phyloP scores from a whole-genome alignment of 805 yeast species.

The Teunomyces gatunensis region DNA sequence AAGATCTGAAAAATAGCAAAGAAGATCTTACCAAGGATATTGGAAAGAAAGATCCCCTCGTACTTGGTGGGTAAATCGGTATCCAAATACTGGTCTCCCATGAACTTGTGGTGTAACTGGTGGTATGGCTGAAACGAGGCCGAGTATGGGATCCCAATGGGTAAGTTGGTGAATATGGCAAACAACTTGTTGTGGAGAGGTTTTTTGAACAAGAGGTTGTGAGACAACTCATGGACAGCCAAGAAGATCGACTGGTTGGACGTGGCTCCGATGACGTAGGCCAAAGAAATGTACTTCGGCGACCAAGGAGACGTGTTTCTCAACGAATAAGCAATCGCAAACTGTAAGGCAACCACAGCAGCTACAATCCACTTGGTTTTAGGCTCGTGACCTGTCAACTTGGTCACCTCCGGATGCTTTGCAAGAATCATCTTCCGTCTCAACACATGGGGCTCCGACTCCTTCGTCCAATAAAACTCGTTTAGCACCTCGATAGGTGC shows the following conservation, averaged over 20 bases:
- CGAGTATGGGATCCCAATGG: constrained; percentile 87
- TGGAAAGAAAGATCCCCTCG: constrained; percentile 73
- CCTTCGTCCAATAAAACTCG: constrained; percentile 83
- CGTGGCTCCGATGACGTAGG: constrained; percentile 84
- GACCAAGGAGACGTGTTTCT: constrained; percentile 52
- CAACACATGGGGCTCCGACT: constrained; percentile 74
- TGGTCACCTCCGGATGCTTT: constrained; percentile 75
- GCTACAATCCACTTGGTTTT: constrained; percentile 72
- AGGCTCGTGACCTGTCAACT: constrained; percentile 84
- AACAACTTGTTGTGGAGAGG: constrained; percentile 77
- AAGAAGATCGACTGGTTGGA: constrained; percentile 79
- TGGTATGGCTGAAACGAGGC: constrained; percentile 91
- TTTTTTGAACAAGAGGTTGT: constrained; percentile 76
- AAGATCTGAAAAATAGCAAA: constrained; percentile 87
- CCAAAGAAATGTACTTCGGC: constrained; percentile 55
- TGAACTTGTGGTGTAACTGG: constrained; percentile 84
- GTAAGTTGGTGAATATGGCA: constrained; percentile 74
- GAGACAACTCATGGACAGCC: constrained; percentile 86
- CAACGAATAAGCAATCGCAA: constrained; percentile 59
- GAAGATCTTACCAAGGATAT: constrained; percentile 81
- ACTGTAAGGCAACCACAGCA: constrained; percentile 66
- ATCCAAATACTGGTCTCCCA: constrained; percentile 81
- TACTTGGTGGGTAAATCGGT: constrained; percentile 82
- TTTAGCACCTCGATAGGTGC: constrained; percentile 41
- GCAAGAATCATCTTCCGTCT: constrained; percentile 72